Percentiles rank a stretch among this genome's conserved stretches.
These are phyloP conservation scores for Cyclotella baltica DNA, from an alignment of 108 stramenopile genomes.

Conservation along the genomic window DNA sequence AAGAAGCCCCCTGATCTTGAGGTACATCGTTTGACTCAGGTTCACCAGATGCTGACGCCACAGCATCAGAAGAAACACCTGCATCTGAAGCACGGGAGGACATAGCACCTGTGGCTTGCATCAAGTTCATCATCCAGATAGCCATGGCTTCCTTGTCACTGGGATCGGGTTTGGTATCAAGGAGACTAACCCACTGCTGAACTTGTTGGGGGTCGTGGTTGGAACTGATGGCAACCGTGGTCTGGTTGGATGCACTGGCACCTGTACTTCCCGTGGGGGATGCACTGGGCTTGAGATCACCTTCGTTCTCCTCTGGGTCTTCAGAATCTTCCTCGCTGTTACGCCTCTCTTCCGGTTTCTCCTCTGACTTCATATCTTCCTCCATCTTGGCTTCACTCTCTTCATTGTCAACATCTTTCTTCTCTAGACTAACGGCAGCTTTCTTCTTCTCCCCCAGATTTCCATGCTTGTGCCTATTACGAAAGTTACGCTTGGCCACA, in stretches of 20 bases:
- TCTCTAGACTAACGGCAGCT: not conserved
- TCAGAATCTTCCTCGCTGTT: not conserved
- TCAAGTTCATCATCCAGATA: conserved; percentile 50
- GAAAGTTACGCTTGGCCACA: conserved; percentile 85
- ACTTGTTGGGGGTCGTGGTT: conserved; percentile 36
- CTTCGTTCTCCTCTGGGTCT: conserved; percentile 5
- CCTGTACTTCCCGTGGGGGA: not conserved
- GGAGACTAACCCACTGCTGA: conserved; percentile 39
- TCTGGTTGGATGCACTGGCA: not conserved
- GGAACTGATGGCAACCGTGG: conserved; percentile 23
- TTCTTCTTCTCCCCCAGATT: conserved; percentile 13
- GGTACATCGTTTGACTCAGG: too few relatives aligned
- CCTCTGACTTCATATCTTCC: conserved; percentile 20
- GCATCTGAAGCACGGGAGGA: conserved; percentile 1
- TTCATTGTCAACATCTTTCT: conserved; percentile 2
- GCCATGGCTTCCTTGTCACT: conserved; percentile 52
- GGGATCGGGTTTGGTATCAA: conserved; percentile 45
- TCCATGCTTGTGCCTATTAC: conserved; percentile 79
- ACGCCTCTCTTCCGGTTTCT: conserved; percentile 7
- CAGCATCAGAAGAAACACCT: not conserved
- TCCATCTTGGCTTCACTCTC: too few relatives aligned
- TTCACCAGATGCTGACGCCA: not conserved
- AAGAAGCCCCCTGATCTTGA: too few relatives aligned
- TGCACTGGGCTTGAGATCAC: conserved; percentile 30
- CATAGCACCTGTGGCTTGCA: conserved; percentile 29